phyloP scores from a whole-genome alignment of 2,329 filamentous ascomycete species.

The Tolypocladium pustulatum region DNA sequence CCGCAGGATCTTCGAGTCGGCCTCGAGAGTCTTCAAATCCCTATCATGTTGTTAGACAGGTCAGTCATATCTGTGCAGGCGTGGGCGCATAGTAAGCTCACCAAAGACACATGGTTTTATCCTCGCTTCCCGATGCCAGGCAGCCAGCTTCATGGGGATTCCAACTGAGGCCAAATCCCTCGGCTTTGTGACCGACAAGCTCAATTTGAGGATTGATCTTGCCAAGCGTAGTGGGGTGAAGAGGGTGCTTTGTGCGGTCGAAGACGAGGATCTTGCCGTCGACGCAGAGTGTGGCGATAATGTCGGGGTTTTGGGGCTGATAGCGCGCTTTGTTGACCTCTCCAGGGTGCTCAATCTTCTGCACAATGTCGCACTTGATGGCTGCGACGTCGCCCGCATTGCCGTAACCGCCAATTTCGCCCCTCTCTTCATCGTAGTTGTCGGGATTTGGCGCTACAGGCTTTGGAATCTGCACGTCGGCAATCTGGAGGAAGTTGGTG shows the following conservation, averaged over 20 bases:
- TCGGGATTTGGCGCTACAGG: conserved; percentile 60
- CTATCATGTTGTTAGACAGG: conserved; percentile 26
- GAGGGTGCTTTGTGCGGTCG: conserved; percentile 88
- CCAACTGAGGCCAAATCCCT: conserved; percentile 92
- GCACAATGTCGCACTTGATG: conserved; percentile 84
- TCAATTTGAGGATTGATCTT: conserved; percentile 73
- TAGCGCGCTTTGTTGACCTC: conserved; percentile 99
- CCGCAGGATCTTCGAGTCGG: conserved; percentile 58
- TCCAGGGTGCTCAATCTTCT: conserved; percentile 91
- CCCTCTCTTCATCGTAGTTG: conserved; percentile 84
- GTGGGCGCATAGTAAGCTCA: conserved; percentile 25
- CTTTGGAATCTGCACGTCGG: conserved; percentile 86
- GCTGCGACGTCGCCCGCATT: conserved; percentile 57
- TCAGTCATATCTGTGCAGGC: background rate
- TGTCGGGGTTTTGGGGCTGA: conserved; percentile 92
- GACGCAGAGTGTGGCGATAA: conserved; percentile 86
- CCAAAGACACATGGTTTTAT: conserved; percentile 87
- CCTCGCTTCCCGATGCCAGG: conserved; percentile 83
- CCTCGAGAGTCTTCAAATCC: conserved; percentile 70
- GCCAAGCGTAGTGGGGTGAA: conserved; percentile 52
- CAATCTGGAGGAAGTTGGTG: conserved; percentile 89
- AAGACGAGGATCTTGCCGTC: conserved; percentile 87
- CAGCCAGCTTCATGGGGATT: conserved; percentile 74
- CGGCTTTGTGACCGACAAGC: conserved; percentile 71
- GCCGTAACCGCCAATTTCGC: conserved; percentile 90